phyloP scores from a whole-genome alignment of 1,284 basidiomycete genomes.

The Sanghuangporus sanghuang region DNA sequence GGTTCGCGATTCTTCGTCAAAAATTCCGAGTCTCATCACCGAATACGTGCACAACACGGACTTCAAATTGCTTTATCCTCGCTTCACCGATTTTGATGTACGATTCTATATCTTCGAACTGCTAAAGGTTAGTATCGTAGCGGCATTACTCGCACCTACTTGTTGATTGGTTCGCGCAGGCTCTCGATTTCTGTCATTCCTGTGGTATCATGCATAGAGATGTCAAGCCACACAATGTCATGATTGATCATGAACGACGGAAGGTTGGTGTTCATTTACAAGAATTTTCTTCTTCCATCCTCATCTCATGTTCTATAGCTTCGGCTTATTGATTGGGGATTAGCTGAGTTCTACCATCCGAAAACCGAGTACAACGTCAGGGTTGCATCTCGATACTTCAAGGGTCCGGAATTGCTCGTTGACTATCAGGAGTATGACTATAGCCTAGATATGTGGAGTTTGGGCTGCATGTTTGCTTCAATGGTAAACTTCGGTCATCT shows the following conservation, averaged over 20 bases:
- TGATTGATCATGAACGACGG: conserved; percentile 81
- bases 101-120: conserved; percentile 85
- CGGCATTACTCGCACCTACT: neutral
- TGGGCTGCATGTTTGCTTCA: conserved; percentile 85
- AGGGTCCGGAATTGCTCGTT: conserved; percentile 83
- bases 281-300: neutral
- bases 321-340: conserved; percentile 87
- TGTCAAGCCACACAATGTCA: conserved; percentile 89
- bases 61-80: conserved; percentile 75
- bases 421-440: conserved; percentile 87
- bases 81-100: conserved; percentile 76
- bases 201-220: conserved; percentile 90
- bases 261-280: conserved; percentile 41
- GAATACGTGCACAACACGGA: conserved; percentile 84
- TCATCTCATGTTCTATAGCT: conserved; percentile 38
- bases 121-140: conserved; percentile 49
- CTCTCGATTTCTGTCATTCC: conserved; percentile 85
- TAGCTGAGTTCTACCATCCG: conserved; percentile 91
- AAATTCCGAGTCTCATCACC: conserved; percentile 81
- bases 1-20: conserved; percentile 69
- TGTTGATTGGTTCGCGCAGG: conserved; percentile 35
- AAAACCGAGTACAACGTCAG: conserved; percentile 84
- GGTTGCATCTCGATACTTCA: conserved; percentile 88
- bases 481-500: conserved; percentile 51
- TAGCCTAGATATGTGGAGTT: conserved; percentile 82